Evolutionary conservation across 495 filamentous ascomycete species (phyloP), one percentile per base, ranked within the genome.

Genomic region (Podospora appendiculata): DNA sequence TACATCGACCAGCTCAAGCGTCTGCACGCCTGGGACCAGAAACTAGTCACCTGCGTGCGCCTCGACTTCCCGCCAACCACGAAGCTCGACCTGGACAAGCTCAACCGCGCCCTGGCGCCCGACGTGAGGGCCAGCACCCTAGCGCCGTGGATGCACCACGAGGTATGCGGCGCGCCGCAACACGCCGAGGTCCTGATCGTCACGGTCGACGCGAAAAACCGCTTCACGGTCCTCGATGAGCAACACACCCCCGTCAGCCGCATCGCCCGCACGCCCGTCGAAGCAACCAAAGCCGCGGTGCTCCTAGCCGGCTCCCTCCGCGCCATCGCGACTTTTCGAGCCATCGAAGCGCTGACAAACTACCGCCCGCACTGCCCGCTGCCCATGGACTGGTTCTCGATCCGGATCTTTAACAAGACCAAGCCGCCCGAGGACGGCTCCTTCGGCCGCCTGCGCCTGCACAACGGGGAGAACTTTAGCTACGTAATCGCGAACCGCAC

Each of bases 371-470:
- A 52, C 44, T 53, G 45, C 17, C 57, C 57, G 1, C 4, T 59
- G 0, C 53, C 49, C 11, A 13, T 40, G 18, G 53, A 59, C 14
- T 59, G 50, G 57, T 59, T 59, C 44, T 52, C 52, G 2, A 49
- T 56, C 18, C 50, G 50, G 13, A 43, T 59, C 3, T 48, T 50
- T 53, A 59, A 45, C 53, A 54, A 59, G 16, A 16, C 11, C 11
- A 40, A n/a, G 1, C 14, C 33, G 11, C 45, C 49, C 43, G 32
- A 45, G 6, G 47, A 50, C 4, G 53, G 42, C 4, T 39, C 48
- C 6, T 43, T 46, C 17, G 16, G 13, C 12, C 32, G 19, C 16
- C 25, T 50, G 16, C 47, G 51, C 19, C 12, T 51, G 6, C 36
- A 19, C 13, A 35, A 56, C 16, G 53, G 50, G 6, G 57, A 53